Evolutionary conservation across 352 stramenopile genomes (phyloP), one percentile per base, ranked within the genome.

Genomic region (Globisporangium radiosum): DNA sequence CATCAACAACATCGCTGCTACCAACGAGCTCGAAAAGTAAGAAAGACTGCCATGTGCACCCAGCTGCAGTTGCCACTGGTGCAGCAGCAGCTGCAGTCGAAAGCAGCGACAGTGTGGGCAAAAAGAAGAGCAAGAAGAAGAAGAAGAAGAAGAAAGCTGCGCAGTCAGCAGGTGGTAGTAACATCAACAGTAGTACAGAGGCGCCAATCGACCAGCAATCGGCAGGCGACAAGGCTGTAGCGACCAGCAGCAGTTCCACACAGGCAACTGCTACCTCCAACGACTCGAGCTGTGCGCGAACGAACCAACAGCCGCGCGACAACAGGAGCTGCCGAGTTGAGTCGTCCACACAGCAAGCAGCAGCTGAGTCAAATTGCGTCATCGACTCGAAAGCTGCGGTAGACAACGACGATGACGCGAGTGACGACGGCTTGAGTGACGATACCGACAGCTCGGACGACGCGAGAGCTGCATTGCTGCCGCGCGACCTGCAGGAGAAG

Each of bases 401-500:
- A 54, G 50, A 11, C 2, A 33, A 25, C 0, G 47, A 53, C 9
- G 52, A 65, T 2, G 53, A 69, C n/a, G 48, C 47, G 33, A 57
- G 39, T 33, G 45, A 63, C 13, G 44, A 45, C 36, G 56, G 42
- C 15, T 44, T 55, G 25, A 47, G 39, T 11, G 47, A 47, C 14
- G 47, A 56, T 43, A 63, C 14, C 15, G 47, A 36, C 13, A 62
- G 39, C 33, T 42, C 48, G 38, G 48, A 65, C 25, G 49, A 61
- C 4, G 60, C 39, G 19, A 52, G 15, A 13, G 15, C n/a, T 25
- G 38, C 4, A 5, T 13, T 33, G 7, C 66, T 69, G 19, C 39
- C 62, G 49, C 15, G 59, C 54, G 62, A 81, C 49, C 45, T 89
- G n/a, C 60, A 77, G 43, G 75, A 87, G 51, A 91, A 89, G 48